These are phyloP conservation scores for Cladosporium sp. DNA, from an alignment of 2,329 filamentous ascomycete genomes.

Conservation along the genomic window DNA sequence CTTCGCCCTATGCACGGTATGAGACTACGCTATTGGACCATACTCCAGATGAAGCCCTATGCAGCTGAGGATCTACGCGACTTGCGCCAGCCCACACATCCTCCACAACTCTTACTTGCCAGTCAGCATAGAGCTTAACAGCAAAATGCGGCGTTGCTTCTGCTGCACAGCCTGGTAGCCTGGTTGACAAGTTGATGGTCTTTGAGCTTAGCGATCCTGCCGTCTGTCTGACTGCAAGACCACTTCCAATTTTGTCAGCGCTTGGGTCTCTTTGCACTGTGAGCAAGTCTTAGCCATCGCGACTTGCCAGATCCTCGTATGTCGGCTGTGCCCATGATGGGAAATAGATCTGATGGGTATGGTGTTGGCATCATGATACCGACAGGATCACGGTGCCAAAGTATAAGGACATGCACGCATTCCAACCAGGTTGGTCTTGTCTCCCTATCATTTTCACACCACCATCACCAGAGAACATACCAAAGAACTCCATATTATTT, in stretches of 20 bases:
- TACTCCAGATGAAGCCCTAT: neutral
- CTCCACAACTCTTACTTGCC: neutral
- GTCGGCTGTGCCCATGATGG: slow-evolving; percentile 6
- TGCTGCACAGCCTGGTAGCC: slow-evolving; percentile 2
- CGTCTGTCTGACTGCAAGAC: slow-evolving; percentile 3
- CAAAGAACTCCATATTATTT: neutral
- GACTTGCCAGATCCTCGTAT: slow-evolving; percentile 7
- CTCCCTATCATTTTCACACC: neutral
- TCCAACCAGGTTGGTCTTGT: neutral
- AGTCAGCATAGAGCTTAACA: neutral
- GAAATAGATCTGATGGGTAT: slow-evolving; percentile 1
- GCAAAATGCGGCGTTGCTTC: neutral
- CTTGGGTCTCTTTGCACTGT: neutral
- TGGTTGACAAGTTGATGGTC: neutral
- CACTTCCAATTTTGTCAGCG: slow-evolving; percentile 6
- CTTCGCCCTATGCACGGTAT: neutral
- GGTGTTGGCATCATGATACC: neutral
- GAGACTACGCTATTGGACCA: neutral
- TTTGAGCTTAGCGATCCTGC: slow-evolving; percentile 6
- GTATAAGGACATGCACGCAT: slow-evolving; percentile 6
- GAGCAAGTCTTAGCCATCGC: slow-evolving; percentile 2
- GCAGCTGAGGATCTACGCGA: neutral
- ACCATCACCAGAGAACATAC: neutral
- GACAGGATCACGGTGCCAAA: neutral
- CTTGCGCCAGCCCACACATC: neutral